These are phyloP conservation scores for Eucalyptus erythrocorys DNA, from an alignment of 345 rosid species.

Conservation along the genomic window DNA sequence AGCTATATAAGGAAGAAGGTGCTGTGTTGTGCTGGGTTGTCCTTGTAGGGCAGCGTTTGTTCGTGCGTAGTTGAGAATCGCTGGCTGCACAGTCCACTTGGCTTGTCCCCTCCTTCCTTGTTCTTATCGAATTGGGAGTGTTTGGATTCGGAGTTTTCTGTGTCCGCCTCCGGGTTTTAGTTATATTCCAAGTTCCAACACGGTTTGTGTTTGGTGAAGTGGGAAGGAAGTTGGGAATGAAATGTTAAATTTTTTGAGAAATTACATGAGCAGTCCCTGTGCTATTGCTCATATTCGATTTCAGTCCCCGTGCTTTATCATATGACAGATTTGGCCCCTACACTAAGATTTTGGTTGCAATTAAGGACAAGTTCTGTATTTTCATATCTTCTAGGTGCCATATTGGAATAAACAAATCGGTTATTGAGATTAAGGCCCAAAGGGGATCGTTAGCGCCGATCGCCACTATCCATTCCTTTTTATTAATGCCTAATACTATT, in stretches of 20 bases:
- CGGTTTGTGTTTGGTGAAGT: background rate
- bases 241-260: background rate
- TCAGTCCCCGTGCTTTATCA: background rate
- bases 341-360: accelerated
- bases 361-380: accelerated
- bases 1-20: background rate
- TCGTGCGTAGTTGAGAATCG: background rate
- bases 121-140: background rate
- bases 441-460: accelerated
- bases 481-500: background rate
- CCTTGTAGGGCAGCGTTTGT: background rate
- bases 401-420: background rate
- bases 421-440: background rate
- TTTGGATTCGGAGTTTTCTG: background rate
- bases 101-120: background rate
- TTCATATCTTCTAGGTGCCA: background rate
- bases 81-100: background rate
- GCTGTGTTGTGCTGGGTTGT: background rate
- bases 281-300: background rate
- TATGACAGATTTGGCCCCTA: background rate
- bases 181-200: background rate
- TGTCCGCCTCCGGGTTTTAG: background rate
- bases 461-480: background rate
- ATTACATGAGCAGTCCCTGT: background rate
- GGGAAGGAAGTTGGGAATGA: background rate